Evolutionary conservation across 208 protist genomes (phyloP).

Genomic region (Vickermania spadyakhi): DNA sequence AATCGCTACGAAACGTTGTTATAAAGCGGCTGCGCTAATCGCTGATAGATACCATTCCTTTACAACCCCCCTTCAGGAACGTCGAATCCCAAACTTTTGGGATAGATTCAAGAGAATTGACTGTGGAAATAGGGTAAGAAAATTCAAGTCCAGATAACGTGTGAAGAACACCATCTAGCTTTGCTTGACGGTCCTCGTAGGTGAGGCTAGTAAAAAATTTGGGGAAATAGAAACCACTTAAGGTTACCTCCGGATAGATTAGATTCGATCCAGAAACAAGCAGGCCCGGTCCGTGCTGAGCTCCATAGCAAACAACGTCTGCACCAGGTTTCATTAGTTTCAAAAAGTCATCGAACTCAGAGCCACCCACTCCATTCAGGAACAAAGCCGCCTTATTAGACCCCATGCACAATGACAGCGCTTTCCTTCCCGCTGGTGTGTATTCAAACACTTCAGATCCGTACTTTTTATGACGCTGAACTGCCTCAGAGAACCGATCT

Average conservation of each 20-base stretch:
- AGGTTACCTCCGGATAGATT: slow-evolving; percentile 71
- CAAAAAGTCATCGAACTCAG: slow-evolving; percentile 53
- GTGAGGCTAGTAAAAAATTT: slow-evolving; percentile 25
- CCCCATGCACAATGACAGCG: slow-evolving; percentile 29
- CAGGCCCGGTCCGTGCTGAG: slow-evolving; percentile 62
- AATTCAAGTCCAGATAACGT: slow-evolving; percentile 21
- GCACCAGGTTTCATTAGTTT: slow-evolving; percentile 35
- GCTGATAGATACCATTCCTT: slow-evolving; percentile 48
- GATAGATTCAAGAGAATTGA: slow-evolving; percentile 43
- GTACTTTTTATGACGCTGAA: slow-evolving; percentile 44
- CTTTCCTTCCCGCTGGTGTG: slow-evolving; percentile 37
- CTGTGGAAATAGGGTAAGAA: slow-evolving; percentile 34
- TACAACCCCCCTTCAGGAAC: slow-evolving; percentile 61
- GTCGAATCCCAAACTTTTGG: slow-evolving; percentile 59
- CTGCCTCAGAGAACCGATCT: slow-evolving; percentile 42
- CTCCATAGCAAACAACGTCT: slow-evolving; percentile 67
- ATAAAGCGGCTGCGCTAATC: no score
- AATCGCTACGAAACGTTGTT: no score
- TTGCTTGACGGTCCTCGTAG: slow-evolving; percentile 45
- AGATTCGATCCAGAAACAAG: slow-evolving; percentile 48
- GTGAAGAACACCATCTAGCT: slow-evolving; percentile 55
- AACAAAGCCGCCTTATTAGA: slow-evolving; percentile 22
- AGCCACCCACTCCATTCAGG: slow-evolving; percentile 68
- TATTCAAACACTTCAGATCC: slow-evolving; percentile 53
- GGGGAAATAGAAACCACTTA: slow-evolving; percentile 59